Conservation (phyloP, 805 yeast species). For the Jamesozyma hellenica region DNA sequence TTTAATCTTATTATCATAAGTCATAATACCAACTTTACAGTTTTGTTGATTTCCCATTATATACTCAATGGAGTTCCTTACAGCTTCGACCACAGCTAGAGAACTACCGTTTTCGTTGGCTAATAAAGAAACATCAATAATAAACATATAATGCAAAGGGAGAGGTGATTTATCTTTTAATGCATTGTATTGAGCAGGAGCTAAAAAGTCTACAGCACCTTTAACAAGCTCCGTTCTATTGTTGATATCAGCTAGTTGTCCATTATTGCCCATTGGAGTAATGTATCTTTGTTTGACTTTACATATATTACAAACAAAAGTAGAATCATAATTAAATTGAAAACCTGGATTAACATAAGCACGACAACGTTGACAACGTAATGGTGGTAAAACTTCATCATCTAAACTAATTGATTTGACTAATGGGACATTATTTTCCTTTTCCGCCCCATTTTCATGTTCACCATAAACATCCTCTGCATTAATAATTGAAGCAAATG, state of each 20-base stretch:
- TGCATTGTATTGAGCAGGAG: slow-evolving; percentile 61
- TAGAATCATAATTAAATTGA: slow-evolving; percentile 49
- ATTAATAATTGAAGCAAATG: slow-evolving; percentile 58
- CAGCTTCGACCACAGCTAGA: slow-evolving; percentile 54
- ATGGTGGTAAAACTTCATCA: slow-evolving; percentile 40
- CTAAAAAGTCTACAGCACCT: slow-evolving; percentile 80
- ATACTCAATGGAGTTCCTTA: slow-evolving; percentile 42
- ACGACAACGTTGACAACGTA: slow-evolving; percentile 87
- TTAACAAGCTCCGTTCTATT: slow-evolving; percentile 46
- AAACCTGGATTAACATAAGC: slow-evolving; percentile 81
- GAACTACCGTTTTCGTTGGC: slow-evolving; percentile 48
- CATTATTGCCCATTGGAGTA: slow-evolving; percentile 50
- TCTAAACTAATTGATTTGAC: slow-evolving; percentile 22
- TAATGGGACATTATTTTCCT: slow-evolving; percentile 40
- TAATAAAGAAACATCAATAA: slow-evolving; percentile 60
- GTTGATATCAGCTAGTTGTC: slow-evolving; percentile 50
- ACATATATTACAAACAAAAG: slow-evolving; percentile 80
- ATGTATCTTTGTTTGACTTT: slow-evolving; percentile 60
- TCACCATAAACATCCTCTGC: slow-evolving; percentile 25
- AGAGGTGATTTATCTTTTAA: slow-evolving; percentile 32
- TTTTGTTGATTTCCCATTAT: slow-evolving; percentile 30
- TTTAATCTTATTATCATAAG: slow-evolving; percentile 63
- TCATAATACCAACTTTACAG: slow-evolving; percentile 56
- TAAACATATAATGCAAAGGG: slow-evolving; percentile 59
- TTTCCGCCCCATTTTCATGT: neutral